Conservation (phyloP, 2,329 filamentous ascomycete species). For the Pseudogymnoascus sp. region DNA sequence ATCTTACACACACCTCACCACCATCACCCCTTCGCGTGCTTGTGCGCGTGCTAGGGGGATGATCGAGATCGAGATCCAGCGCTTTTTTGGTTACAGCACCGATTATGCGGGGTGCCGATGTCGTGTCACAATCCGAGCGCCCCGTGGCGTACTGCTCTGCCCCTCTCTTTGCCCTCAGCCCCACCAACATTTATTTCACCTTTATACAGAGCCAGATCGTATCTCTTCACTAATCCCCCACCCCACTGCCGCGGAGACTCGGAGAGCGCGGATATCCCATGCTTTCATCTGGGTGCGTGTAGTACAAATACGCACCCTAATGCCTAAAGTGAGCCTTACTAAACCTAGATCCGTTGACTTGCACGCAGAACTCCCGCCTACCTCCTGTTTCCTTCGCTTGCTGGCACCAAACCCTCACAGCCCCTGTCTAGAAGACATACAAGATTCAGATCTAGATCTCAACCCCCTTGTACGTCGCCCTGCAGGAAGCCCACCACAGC, state of each 20-base stretch:
- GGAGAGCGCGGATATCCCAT: background rate
- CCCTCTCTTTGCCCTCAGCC: background rate
- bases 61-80: background rate
- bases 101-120: background rate
- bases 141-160: background rate
- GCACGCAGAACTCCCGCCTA: background rate
- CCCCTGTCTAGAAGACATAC: background rate
- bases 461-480: background rate
- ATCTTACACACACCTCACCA: background rate
- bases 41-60: background rate
- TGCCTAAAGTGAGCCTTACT: background rate
- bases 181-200: background rate
- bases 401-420: too few species aligned
- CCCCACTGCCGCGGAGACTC: background rate
- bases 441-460: background rate
- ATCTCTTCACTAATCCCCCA: background rate
- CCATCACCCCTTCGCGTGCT: background rate
- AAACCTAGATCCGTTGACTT: background rate
- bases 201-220: background rate
- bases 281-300: background rate
- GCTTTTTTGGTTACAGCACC: background rate
- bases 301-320: background rate
- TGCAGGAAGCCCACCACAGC: background rate
- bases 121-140: background rate
- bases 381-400: too few species aligned